phyloP scores from a whole-genome alignment of 2,329 filamentous ascomycete species.

The Nemania sp. region DNA sequence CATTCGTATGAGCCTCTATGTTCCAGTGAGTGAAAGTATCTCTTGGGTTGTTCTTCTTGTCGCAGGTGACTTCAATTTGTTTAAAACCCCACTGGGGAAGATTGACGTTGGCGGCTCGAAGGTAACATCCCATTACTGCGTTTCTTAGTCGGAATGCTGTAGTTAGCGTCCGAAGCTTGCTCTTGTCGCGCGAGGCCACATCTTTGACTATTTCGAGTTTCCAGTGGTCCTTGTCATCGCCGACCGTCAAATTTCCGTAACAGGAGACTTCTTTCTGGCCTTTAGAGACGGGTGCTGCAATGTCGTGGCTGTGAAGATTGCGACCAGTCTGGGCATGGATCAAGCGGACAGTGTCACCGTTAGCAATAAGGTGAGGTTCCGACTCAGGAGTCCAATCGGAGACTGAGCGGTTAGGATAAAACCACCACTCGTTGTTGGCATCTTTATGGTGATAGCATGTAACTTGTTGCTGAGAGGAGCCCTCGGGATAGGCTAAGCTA shows the following conservation, averaged over 20 bases:
- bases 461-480: slow-evolving; percentile 91
- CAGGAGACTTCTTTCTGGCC: slow-evolving; percentile 89
- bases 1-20: slow-evolving; percentile 91
- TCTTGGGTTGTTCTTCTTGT: slow-evolving; percentile 86
- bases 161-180: slow-evolving; percentile 85
- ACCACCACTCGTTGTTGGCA: slow-evolving; percentile 99
- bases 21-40: slow-evolving; percentile 99
- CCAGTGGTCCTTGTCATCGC: slow-evolving; percentile 98
- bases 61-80: slow-evolving; percentile 96
- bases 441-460: slow-evolving; percentile 99
- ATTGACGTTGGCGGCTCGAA: slow-evolving; percentile 93
- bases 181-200: slow-evolving; percentile 82
- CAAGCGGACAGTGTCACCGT: slow-evolving; percentile 79
- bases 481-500: slow-evolving; percentile 73
- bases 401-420: slow-evolving; percentile 88
- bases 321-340: slow-evolving; percentile 95
- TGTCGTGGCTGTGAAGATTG: slow-evolving; percentile 93
- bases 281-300: slow-evolving; percentile 87
- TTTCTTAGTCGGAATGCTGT: slow-evolving; percentile 91
- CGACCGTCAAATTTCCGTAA: slow-evolving; percentile 93
- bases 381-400: slow-evolving; percentile 71
- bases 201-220: slow-evolving; percentile 88
- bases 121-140: slow-evolving; percentile 81
- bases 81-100: slow-evolving; percentile 99
- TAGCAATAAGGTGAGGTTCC: slow-evolving; percentile 74